These are phyloP conservation scores for Fusarium hainanense DNA, from an alignment of 2,329 filamentous ascomycete genomes.

Conservation along the genomic window DNA sequence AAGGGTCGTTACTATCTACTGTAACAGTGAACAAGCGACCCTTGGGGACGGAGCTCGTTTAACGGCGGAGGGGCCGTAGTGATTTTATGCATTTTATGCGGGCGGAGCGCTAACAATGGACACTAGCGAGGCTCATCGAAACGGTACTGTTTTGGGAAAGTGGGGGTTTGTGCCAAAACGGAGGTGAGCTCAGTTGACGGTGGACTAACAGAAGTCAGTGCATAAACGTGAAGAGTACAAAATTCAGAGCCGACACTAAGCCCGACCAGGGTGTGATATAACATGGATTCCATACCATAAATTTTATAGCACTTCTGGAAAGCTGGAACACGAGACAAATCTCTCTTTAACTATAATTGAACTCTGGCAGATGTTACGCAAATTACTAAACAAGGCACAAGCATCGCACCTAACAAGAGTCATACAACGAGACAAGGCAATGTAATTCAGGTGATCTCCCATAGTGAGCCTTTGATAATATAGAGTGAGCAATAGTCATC, in stretches of 20 bases:
- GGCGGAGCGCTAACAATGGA: neutral
- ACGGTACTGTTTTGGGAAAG: conserved; percentile 21
- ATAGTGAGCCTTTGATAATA: neutral
- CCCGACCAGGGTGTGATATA: neutral
- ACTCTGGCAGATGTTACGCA: neutral
- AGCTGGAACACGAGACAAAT: neutral
- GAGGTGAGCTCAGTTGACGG: conserved; percentile 1
- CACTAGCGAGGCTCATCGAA: neutral
- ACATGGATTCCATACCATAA: neutral
- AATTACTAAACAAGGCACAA: neutral
- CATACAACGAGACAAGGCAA: neutral
- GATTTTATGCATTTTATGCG: conserved; percentile 25
- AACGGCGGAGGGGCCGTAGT: neutral
- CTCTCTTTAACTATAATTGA: neutral
- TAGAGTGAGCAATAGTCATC: neutral
- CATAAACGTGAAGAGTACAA: neutral
- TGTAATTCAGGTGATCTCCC: neutral
- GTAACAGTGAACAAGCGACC: conserved; percentile 15
- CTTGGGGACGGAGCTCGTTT: conserved; percentile 1
- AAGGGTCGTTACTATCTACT: conserved; percentile 21
- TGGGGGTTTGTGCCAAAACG: conserved; percentile 18
- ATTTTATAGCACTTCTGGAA: neutral
- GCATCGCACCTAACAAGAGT: neutral
- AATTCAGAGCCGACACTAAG: neutral
- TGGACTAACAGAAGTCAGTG: neutral